These are phyloP conservation scores for Ascochyta rabiei DNA, from an alignment of 2,329 filamentous ascomycete species.

Conservation along the genomic window DNA sequence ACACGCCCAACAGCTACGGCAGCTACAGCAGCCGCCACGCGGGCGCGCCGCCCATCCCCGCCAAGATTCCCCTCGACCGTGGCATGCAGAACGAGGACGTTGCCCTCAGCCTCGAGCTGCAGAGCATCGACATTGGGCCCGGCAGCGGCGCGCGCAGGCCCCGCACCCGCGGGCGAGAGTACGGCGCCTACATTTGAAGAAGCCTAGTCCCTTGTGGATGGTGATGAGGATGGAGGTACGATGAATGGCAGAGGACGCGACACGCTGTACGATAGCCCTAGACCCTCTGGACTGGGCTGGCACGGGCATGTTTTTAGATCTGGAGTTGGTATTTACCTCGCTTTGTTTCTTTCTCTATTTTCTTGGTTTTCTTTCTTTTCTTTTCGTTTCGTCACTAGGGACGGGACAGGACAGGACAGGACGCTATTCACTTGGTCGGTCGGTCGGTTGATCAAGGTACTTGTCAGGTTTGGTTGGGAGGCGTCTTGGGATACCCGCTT, in stretches of 20 bases:
- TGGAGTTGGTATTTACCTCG: neutral
- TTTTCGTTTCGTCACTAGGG: no score
- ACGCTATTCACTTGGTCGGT: no score
- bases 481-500: no score
- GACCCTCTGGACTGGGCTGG: neutral
- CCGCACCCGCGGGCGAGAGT: slow-evolving; percentile 15
- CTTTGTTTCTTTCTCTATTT: no score
- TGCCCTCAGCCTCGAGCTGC: slow-evolving; percentile 74
- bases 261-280: neutral
- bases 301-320: neutral
- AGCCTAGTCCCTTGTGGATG: no score
- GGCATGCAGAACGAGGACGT: slow-evolving; percentile 50
- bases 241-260: neutral
- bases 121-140: slow-evolving; percentile 54
- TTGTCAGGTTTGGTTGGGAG: no score
- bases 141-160: slow-evolving; percentile 30
- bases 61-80: slow-evolving; percentile 66
- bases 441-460: no score
- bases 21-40: slow-evolving; percentile 13
- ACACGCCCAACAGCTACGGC: slow-evolving; percentile 42
- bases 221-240: neutral
- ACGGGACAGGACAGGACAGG: no score
- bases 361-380: no score
- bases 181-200: slow-evolving; percentile 2
- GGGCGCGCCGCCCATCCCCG: slow-evolving; percentile 66